Percentiles rank a stretch among this genome's conserved stretches.
These are phyloP conservation scores for Nepenthes alata DNA, from an alignment of 179 eudicot species.

Conservation along the genomic window DNA sequence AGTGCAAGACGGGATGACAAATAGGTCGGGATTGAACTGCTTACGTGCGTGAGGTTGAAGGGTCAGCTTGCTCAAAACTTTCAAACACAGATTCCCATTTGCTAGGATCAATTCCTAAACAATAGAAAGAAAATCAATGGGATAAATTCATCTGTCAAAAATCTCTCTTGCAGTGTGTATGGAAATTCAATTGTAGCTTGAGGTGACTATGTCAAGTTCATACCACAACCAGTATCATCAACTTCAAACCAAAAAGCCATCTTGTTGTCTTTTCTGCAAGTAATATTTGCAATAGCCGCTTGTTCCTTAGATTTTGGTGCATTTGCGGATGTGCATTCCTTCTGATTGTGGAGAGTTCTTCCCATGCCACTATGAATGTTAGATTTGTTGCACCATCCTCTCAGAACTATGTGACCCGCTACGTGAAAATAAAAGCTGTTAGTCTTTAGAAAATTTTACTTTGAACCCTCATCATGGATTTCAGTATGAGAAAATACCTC, in stretches of 20 bases:
- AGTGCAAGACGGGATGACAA: not conserved
- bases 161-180: not conserved
- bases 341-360: constrained; percentile 18
- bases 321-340: constrained; percentile 17
- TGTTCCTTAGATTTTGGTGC: constrained; percentile 25
- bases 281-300: constrained; percentile 20
- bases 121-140: not conserved
- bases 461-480: not conserved
- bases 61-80: constrained; percentile 98
- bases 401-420: constrained; percentile 80
- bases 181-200: not conserved
- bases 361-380: constrained; percentile 18
- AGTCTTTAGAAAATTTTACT: not conserved
- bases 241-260: constrained; percentile 84
- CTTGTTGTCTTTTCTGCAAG: constrained; percentile 42
- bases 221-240: constrained; percentile 96
- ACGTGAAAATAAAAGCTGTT: constrained; percentile 11
- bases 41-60: constrained; percentile 89
- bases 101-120: constrained; percentile 74
- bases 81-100: constrained; percentile 98
- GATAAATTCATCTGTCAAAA: not conserved
- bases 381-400: constrained; percentile 85
- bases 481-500: not conserved
- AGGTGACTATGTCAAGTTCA: not conserved
- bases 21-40: constrained; percentile 9